phyloP scores from a whole-genome alignment of 306 rosid genomes.

The Lablab purpureus region DNA sequence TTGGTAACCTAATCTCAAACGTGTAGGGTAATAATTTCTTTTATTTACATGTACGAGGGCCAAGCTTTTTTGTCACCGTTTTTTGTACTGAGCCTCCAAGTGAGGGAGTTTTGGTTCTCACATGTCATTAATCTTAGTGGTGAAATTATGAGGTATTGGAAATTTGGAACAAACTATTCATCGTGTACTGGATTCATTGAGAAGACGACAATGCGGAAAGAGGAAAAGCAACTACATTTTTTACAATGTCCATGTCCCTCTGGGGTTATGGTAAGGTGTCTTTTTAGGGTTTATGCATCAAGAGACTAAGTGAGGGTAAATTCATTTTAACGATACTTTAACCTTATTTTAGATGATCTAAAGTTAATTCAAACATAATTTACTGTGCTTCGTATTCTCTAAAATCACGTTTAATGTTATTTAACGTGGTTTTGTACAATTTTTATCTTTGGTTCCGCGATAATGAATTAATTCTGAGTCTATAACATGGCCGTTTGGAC shows the following conservation, averaged over 20 bases:
- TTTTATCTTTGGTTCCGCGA: too few species aligned
- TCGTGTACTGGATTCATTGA: neutral
- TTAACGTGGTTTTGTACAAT: too few species aligned
- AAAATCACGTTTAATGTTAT: too few species aligned
- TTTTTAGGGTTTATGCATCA: neutral
- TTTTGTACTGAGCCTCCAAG: slow-evolving; percentile 22
- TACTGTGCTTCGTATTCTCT: too few species aligned
- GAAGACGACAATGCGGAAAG: neutral
- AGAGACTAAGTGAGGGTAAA: neutral
- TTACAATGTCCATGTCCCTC: neutral
- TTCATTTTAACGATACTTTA: too few species aligned
- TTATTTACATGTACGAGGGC: neutral
- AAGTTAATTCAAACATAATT: too few species aligned
- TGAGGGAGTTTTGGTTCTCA: slow-evolving; percentile 5
- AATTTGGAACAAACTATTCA: neutral
- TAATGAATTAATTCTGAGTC: too few species aligned
- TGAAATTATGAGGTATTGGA: neutral
- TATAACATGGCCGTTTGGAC: too few species aligned
- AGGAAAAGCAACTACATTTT: slow-evolving; percentile 9
- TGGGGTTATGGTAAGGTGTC: neutral
- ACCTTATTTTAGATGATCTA: too few species aligned
- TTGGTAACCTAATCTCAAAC: neutral
- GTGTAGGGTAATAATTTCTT: neutral
- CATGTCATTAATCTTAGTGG: neutral
- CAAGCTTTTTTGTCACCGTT: slow-evolving; percentile 1